These are phyloP conservation scores for Trametes maxima DNA, from an alignment of 768 basidiomycete genomes.

Conservation along the genomic window DNA sequence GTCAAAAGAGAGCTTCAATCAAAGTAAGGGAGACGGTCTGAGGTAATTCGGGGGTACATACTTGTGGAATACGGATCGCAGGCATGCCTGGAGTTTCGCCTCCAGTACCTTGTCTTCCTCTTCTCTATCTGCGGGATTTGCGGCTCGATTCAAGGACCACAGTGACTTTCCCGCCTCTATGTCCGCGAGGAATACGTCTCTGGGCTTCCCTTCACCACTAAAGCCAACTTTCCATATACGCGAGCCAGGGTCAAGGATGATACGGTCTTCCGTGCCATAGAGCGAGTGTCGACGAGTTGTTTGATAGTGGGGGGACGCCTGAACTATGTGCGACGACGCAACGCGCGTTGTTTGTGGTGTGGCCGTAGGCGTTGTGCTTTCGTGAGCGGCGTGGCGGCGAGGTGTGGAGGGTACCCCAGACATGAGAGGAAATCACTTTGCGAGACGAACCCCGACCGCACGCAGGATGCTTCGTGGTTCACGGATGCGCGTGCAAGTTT, in stretches of 20 bases:
- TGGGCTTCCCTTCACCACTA: slow-evolving; percentile 90
- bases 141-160: slow-evolving; percentile 63
- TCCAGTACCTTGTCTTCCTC: slow-evolving; percentile 79
- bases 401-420: slow-evolving; percentile 39
- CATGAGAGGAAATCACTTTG: slow-evolving; percentile 28
- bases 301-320: slow-evolving; percentile 80
- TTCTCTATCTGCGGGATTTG: slow-evolving; percentile 55
- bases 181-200: slow-evolving; percentile 79
- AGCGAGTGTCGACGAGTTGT: slow-evolving; percentile 89
- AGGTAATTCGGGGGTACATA: slow-evolving; percentile 42
- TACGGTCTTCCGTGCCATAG: slow-evolving; percentile 95
- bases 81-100: slow-evolving; percentile 62
- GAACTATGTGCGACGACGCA: slow-evolving; percentile 49
- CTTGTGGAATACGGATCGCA: slow-evolving; percentile 86
- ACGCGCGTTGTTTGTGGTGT: slow-evolving; percentile 64
- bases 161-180: slow-evolving; percentile 45
- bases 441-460: background rate
- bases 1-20: slow-evolving; percentile 79
- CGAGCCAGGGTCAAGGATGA: slow-evolving; percentile 94
- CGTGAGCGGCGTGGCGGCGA: slow-evolving; percentile 22
- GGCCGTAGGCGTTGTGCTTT: slow-evolving; percentile 34
- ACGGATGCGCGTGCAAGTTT: no score
- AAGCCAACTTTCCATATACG: slow-evolving; percentile 97
- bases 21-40: slow-evolving; percentile 11
- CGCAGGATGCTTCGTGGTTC: no score